Evolutionary conservation across 1,284 basidiomycete genomes (phyloP), one percentile per base, ranked within the genome.

Genomic region (Cutaneotrichosporon spelunceum): DNA sequence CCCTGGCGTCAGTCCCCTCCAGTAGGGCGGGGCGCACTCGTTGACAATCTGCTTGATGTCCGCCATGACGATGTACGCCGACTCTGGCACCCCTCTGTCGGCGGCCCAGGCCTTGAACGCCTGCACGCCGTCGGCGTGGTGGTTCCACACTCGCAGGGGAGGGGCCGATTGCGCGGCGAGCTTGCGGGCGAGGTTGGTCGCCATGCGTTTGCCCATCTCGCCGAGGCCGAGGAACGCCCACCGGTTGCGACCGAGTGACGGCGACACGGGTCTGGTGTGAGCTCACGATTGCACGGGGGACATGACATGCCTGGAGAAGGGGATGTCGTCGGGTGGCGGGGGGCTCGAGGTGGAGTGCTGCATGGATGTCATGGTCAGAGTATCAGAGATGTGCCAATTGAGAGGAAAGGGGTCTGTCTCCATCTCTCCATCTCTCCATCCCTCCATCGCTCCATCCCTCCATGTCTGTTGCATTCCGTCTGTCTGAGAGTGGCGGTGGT

Each of bases 171-270:
- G 39, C 10, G 55, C 48, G 10, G 59, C 52, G 16, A 70, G 61
- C 36, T 66, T 56, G 52, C 66, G 70, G 26, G 79, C 79, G 24
- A 80, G 61, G 69, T 79, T 80, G 34, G 71, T 66, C 5, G 78
- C 78, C 71, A 77, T 78, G 42, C 73, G 63, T 60, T 68, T 71
- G n/a, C 76, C 77, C 75, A 80, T 80, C 54, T 74, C 76, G 9
- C 79, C 79, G 30, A 80, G 68, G 33, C 79, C 79, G 57, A 79
- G 67, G 60, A 78, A 79, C 3, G 75, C 79, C 26, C 75, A 66
- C 57, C 73, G 77, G 3, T 59, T 59, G 19, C 39, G 19, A 8
- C 39, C 3, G 16, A 42, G 39, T 19, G 39, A 19, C 16, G 39
- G 39, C 4, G 39, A n/a, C 5, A 42, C 39, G 16, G 39, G 39